Evolutionary conservation across 2,329 filamentous ascomycete species (phyloP), one percentile per base, ranked within the genome.

Genomic region (Neonectria sp.): DNA sequence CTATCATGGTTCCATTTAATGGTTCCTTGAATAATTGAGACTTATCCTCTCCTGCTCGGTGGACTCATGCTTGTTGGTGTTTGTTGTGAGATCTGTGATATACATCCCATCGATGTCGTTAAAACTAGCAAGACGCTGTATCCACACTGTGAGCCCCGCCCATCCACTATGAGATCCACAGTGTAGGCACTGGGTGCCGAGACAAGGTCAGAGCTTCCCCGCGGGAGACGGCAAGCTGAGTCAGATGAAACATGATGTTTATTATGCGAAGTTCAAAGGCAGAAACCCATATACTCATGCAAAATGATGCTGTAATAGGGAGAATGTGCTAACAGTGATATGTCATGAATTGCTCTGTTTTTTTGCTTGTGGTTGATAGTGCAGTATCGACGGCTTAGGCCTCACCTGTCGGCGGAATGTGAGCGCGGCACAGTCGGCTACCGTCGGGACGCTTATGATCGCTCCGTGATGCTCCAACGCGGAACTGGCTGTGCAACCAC

Each of bases 371-470:
- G 6, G 25, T 17, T 62, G 68, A 60, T 69, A 69, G 56, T 60
- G 48, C 25, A 24, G 12, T 46, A 68, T 40, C 35, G n/a, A 25
- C 48, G n/a, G 13, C 60, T 69, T 58, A 60, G 27, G n/a, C 60
- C 61, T 49, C 25, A 17, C 35, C 53, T 31, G 53, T 49, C 43
- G 55, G 72, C 75, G 74, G 75, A 77, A 77, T 68, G 48, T 25
- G 56, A 48, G 66, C 65, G 65, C 65, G 49, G 55, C 52, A 65
- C 40, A 49, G 45, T 52, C 76, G 76, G 76, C 69, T 78, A 78
- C 73, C 72, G 63, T 77, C 76, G 76, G 76, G 72, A 71, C 72
- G 74, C 69, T 53, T 24, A 57, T 56, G 55, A 46, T 70, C 56
- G 62, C 61, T 52, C 58, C 25, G 37, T 52, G 27, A 65, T 49